Evolutionary conservation across 139 green algal species (phyloP), one percentile per base, ranked within the genome.

Genomic region (Haematococcus lacustris): DNA sequence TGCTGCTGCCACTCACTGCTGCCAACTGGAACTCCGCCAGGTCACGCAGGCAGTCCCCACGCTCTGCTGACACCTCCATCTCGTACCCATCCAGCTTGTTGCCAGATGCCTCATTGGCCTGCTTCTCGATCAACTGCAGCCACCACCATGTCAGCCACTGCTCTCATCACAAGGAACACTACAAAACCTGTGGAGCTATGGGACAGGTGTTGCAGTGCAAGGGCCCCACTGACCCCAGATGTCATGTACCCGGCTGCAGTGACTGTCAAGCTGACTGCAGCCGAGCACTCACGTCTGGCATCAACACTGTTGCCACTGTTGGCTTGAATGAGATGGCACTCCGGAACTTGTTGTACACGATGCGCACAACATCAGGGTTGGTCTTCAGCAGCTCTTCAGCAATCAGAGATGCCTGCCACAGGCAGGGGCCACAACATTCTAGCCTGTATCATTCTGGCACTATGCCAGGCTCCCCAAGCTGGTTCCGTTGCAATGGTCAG

Each of bases 1-100:
- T 63, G 53, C 53, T 63, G 53, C n/a, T n/a, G n/a, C n/a, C 13
- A 71, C 83, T 77, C 73, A 95, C 86, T 39, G 88, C 81, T 57
- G 92, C 95, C 37, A 98, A 86, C 76, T 99, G 88, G 85, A 99
- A 97, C 85, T 99, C 95, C 3, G 83, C 84, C 63, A 99, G 84
- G 83, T 99, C 92, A 62, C 88, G 83, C 62, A 98, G 83, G 51
- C 93, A 80, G 83, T 98, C 93, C 3, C 80, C 78, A 13, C 88
- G 78, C 78, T 96, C 93, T 40, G 82, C 81, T 1, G 91, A 88
- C 33, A 88, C 90, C 85, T 99, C 95, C 30, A 97, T 80, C 82
- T 99, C 95, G 76, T 99, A 99, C 37, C 81, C 68, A 51, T 98
- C 94, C 61, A 99, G 81, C 61, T 77, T 79, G 40, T 86, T 90